These are phyloP conservation scores for Syzygium malaccense DNA, from an alignment of 441 rosid genomes.

Conservation along the genomic window DNA sequence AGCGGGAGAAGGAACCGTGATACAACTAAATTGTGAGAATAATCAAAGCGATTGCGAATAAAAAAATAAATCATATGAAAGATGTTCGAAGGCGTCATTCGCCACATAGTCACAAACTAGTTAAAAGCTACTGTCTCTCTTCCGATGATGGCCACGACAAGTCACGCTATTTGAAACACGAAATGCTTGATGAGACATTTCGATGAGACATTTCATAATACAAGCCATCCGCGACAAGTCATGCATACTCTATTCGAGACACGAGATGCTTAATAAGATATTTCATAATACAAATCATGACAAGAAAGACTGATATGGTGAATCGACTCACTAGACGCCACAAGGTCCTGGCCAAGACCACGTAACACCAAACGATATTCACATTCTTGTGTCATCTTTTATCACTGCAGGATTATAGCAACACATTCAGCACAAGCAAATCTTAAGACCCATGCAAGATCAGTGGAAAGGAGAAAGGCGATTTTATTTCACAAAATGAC, in stretches of 20 bases:
- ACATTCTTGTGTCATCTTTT: background rate
- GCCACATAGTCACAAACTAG: background rate
- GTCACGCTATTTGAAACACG: too few relatives aligned
- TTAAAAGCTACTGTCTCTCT: background rate
- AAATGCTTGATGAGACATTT: too few relatives aligned
- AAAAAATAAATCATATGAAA: too few relatives aligned
- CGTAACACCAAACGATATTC: background rate
- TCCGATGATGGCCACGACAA: too few relatives aligned
- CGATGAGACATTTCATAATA: too few relatives aligned
- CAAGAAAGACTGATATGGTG: background rate
- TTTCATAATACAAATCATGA: background rate
- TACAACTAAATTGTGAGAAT: too few relatives aligned
- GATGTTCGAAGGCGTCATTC: background rate
- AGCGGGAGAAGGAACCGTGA: too few relatives aligned
- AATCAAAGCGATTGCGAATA: too few relatives aligned
- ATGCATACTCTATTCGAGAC: background rate
- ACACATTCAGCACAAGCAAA: background rate
- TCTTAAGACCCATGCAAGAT: background rate
- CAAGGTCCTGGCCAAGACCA: background rate
- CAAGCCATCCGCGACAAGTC: background rate
- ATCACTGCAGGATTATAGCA: background rate
- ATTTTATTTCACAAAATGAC: background rate
- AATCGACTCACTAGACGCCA: background rate
- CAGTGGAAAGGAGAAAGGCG: background rate
- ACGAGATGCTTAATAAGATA: background rate